Percentiles rank a stretch among this genome's conserved stretches.
Evolutionary conservation across 2,329 filamentous ascomycete genomes (phyloP).

Genomic region (Fusarium tuaranense): DNA sequence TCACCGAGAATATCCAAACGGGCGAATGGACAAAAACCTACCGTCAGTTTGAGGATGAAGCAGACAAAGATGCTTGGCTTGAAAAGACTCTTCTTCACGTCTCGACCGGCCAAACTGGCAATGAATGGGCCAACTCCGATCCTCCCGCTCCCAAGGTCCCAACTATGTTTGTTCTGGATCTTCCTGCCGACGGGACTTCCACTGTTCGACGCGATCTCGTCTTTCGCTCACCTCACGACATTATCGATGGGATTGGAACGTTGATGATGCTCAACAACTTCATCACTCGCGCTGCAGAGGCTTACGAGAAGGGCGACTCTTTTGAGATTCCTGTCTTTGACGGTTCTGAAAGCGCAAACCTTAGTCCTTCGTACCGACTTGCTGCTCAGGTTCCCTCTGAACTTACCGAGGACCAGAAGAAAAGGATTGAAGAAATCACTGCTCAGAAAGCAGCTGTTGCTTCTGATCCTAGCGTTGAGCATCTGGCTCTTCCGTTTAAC

Average conservation of each 20-base stretch:
- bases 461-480: neutral
- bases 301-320: conserved; percentile 25
- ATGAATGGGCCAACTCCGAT: conserved; percentile 45
- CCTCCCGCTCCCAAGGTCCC: conserved; percentile 48
- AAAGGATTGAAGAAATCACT: neutral
- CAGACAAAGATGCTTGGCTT: conserved; percentile 43
- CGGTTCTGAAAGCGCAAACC: conserved; percentile 24
- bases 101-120: conserved; percentile 39
- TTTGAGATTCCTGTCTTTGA: conserved; percentile 33
- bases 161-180: conserved; percentile 49
- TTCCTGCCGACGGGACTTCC: neutral
- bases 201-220: conserved; percentile 46
- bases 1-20: conserved; percentile 27
- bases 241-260: conserved; percentile 55
- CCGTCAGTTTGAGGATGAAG: neutral
- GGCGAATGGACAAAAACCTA: conserved; percentile 47
- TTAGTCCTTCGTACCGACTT: conserved; percentile 27
- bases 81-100: conserved; percentile 46
- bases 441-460: conserved; percentile 12
- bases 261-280: conserved; percentile 50
- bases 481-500: conserved; percentile 36
- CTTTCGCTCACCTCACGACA: conserved; percentile 52
- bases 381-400: neutral
- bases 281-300: conserved; percentile 37
- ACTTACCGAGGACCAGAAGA: fast-evolving